Evolutionary conservation across 305 asterid species (phyloP), one percentile per base, ranked within the genome.

Genomic region (Fraxinus velutina): DNA sequence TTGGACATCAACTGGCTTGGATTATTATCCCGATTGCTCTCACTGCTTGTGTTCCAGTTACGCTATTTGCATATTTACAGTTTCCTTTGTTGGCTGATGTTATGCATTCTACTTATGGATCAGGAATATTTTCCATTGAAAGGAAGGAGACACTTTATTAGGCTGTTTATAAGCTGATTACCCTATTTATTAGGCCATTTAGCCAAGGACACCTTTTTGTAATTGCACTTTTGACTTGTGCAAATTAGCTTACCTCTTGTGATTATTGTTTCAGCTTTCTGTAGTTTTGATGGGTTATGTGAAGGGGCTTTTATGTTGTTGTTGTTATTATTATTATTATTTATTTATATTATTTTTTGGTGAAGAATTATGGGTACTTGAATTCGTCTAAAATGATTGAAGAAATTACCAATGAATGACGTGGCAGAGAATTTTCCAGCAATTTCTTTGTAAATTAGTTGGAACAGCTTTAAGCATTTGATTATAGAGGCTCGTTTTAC

Each of bases 71-170:
- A 17, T 82, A 77, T 8, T 71, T 86, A 66, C 87, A 86, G 62
- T 82, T 82, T 74, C 87, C 89, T 8, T 55, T 84, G 32, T 82
- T 86, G 81, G 81, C 83, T 73, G 84, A 86, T 80, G 85, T 80
- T 66, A 32, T 84, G 34, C 57, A 55, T 72, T 84, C 87, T n/a
- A 82, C 86, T 73, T 84, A 84, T 68, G 80, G 85, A 33, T 81
- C 82, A 0, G 89, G 87, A 21, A 81, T 86, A 50, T 86, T 84
- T 50, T 22, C 73, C 21, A 24, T 80, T 13, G 71, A 50, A 73
- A 32, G n/a, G 27, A 73, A 73, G 1, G 79, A 80, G 22, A 73
- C 22, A 33, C 60, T 80, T 71, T 80, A 73, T 22, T 80, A 57
- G 68, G 27, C 29, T 50, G 17, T 50, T 50, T 50, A 50, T 50